phyloP scores from a whole-genome alignment of 1,284 basidiomycete species.

The Cryptococcus floricola region DNA sequence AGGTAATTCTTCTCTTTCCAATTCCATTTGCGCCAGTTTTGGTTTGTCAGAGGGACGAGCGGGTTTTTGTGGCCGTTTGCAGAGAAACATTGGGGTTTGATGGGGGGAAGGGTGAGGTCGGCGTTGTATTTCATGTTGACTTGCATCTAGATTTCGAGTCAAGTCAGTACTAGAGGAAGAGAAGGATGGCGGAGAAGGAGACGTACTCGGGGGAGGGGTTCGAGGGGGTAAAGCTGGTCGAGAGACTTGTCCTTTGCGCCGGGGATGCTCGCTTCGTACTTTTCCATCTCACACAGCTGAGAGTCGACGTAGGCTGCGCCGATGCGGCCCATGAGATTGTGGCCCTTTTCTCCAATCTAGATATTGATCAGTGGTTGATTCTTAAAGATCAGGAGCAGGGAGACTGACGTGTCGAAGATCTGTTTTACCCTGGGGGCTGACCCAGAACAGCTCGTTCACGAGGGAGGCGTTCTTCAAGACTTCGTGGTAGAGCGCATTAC shows the following conservation, averaged over 20 bases:
- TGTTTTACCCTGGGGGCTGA: conserved; percentile 19
- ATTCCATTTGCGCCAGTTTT: conserved; percentile 39
- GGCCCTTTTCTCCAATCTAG: conserved; percentile 25
- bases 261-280: conserved; percentile 17
- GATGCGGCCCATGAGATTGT: conserved; percentile 33
- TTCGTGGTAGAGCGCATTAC: conserved; percentile 30
- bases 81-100: conserved; percentile 34
- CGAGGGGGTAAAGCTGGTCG: conserved; percentile 24
- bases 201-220: conserved; percentile 30
- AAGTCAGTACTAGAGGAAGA: not conserved
- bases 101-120: conserved; percentile 10
- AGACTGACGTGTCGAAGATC: conserved; percentile 42
- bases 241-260: conserved; percentile 4
- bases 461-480: conserved; percentile 20
- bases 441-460: conserved; percentile 26
- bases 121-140: conserved; percentile 27
- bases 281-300: conserved; percentile 43
- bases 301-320: conserved; percentile 37
- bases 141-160: conserved; percentile 15
- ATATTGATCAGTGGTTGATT: not conserved
- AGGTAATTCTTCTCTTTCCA: conserved; percentile 44
- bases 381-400: not conserved
- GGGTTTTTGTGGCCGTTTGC: conserved; percentile 28
- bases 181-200: not conserved
- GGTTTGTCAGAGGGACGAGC: conserved; percentile 23